phyloP scores from a whole-genome alignment of 495 filamentous ascomycete species.

The Aspergillus campestris region DNA sequence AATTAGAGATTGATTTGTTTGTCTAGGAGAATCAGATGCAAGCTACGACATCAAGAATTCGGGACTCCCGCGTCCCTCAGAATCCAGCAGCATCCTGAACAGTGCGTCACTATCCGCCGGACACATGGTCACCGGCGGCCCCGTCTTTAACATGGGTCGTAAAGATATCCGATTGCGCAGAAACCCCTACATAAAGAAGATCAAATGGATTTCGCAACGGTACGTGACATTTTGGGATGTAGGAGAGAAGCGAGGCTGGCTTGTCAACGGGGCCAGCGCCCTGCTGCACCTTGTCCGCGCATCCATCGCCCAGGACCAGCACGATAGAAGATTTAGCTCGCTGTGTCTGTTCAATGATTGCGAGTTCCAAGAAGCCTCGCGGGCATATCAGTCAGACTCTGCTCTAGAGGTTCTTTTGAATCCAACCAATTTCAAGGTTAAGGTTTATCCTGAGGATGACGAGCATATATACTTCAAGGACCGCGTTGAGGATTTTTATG shows the following conservation, averaged over 20 bases:
- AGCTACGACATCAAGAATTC: conserved; percentile 3
- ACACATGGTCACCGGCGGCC: not conserved
- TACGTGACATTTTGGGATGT: conserved; percentile 28
- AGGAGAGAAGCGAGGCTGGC: conserved; percentile 26
- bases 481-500: conserved; percentile 12
- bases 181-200: conserved; percentile 6
- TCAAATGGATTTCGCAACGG: conserved; percentile 17
- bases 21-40: conserved; percentile 1
- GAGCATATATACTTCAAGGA: conserved; percentile 12
- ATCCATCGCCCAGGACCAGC: conserved; percentile 16
- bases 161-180: conserved; percentile 5
- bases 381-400: not conserved
- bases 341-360: conserved; percentile 2
- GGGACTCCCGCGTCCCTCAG: not conserved
- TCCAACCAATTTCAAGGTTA: conserved; percentile 10
- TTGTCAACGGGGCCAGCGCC: conserved; percentile 29
- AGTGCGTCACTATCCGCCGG: not conserved
- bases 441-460: conserved; percentile 9
- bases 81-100: not conserved
- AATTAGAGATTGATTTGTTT: not conserved
- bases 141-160: not conserved
- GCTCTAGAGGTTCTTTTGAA: conserved; percentile 12
- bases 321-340: conserved; percentile 7
- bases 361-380: not conserved
- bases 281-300: conserved; percentile 31